These are phyloP conservation scores for Penicillium sp. DNA, from an alignment of 2,329 filamentous ascomycete species.

Conservation along the genomic window DNA sequence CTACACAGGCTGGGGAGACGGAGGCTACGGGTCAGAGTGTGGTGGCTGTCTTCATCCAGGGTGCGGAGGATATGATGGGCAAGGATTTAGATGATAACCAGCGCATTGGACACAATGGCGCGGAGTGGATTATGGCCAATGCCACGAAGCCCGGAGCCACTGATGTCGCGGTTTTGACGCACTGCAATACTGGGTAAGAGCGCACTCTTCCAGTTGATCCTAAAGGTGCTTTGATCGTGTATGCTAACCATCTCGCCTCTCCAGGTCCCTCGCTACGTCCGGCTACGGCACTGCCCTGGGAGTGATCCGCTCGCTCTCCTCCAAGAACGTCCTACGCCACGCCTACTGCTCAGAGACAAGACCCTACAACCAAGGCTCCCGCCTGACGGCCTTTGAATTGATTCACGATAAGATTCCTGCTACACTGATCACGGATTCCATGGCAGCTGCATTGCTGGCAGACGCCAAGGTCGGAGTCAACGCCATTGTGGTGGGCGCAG, in stretches of 20 bases:
- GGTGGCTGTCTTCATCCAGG: slow-evolving; percentile 72
- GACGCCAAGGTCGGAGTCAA: slow-evolving; percentile 68
- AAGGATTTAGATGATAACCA: slow-evolving; percentile 89
- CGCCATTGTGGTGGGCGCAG: slow-evolving; percentile 91
- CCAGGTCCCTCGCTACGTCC: slow-evolving; percentile 86
- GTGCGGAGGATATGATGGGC: slow-evolving; percentile 84
- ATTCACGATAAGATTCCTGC: slow-evolving; percentile 90
- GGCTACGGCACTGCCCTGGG: slow-evolving; percentile 97
- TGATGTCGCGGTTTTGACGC: slow-evolving; percentile 83
- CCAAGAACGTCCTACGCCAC: slow-evolving; percentile 70
- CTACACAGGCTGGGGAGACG: slow-evolving; percentile 48
- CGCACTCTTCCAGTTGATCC: not conserved
- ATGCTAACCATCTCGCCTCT: not conserved
- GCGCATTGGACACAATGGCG: slow-evolving; percentile 81
- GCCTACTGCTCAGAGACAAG: slow-evolving; percentile 97
- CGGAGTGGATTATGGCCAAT: slow-evolving; percentile 77
- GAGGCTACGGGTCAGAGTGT: slow-evolving; percentile 56
- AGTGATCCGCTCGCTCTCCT: slow-evolving; percentile 83
- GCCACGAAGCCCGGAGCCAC: slow-evolving; percentile 55
- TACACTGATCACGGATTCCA: slow-evolving; percentile 93
- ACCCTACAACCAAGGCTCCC: slow-evolving; percentile 96
- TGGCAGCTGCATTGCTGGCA: slow-evolving; percentile 85
- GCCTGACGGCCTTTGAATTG: slow-evolving; percentile 95
- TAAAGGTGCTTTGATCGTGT: not conserved
- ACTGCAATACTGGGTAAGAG: slow-evolving; percentile 90